Conservation (phyloP, 164 flowering plant genomes). For the Protea cynaroides region DNA sequence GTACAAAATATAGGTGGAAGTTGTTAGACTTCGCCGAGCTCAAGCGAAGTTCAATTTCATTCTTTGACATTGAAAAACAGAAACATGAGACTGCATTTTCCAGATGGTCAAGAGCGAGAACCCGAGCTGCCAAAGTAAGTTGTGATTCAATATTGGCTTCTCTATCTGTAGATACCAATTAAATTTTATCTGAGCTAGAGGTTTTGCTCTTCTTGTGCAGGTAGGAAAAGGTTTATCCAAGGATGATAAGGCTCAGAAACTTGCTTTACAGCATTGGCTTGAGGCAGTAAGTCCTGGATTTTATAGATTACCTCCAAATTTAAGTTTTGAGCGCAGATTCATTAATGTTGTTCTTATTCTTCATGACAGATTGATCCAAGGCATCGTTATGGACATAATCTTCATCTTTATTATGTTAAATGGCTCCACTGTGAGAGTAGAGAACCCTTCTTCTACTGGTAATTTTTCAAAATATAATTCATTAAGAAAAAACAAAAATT, state of each 20-base stretch:
- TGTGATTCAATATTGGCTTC: neutral
- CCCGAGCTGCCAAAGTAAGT: constrained; percentile 81
- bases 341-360: neutral
- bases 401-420: constrained; percentile 68
- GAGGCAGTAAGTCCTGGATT: constrained; percentile 71
- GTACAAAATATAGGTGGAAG: constrained; percentile 27
- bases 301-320: neutral
- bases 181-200: neutral
- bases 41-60: constrained; percentile 76
- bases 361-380: constrained; percentile 82
- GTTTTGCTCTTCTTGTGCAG: constrained; percentile 26
- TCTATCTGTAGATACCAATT: neutral
- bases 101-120: constrained; percentile 88
- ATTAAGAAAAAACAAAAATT: neutral
- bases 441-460: constrained; percentile 97
- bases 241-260: constrained; percentile 81
- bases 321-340: neutral
- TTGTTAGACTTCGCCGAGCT: constrained; percentile 82
- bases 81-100: constrained; percentile 74
- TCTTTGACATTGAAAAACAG: constrained; percentile 59
- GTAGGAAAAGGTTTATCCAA: constrained; percentile 94
- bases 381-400: constrained; percentile 96
- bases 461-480: constrained; percentile 15
- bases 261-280: constrained; percentile 96
- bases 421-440: constrained; percentile 87